These are phyloP conservation scores for Arthroderma uncinatum DNA, from an alignment of 2,329 filamentous ascomycete species.

Conservation along the genomic window DNA sequence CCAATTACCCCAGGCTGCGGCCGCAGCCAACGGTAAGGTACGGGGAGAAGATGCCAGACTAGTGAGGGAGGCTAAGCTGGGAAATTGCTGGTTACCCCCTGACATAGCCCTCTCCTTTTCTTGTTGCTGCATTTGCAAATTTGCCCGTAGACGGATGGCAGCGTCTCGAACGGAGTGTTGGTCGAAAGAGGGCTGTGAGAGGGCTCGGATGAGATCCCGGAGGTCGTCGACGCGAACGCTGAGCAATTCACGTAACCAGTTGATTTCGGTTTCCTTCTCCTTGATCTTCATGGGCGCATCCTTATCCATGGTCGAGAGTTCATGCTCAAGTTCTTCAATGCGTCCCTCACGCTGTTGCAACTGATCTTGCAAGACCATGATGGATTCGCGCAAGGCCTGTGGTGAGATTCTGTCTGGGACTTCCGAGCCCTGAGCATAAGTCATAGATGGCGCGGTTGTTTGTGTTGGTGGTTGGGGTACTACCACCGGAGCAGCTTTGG, in stretches of 20 bases:
- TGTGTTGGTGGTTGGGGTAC: conserved; percentile 30
- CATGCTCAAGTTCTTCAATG: conserved; percentile 75
- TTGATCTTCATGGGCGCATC: conserved; percentile 73
- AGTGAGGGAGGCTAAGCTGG: conserved; percentile 66
- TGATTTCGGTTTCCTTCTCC: conserved; percentile 87
- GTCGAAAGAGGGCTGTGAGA: conserved; percentile 66
- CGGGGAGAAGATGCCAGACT: conserved; percentile 68
- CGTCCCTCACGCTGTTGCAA: conserved; percentile 83
- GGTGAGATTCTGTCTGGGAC: conserved; percentile 81
- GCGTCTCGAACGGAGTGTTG: conserved; percentile 73
- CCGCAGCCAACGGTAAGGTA: conserved; percentile 66
- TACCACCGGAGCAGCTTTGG: conserved; percentile 26
- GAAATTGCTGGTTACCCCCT: conserved; percentile 51
- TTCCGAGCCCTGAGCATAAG: conserved; percentile 35
- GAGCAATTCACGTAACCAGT: conserved; percentile 86
- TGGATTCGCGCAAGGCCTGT: conserved; percentile 88
- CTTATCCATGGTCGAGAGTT: conserved; percentile 57
- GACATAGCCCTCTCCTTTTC: conserved; percentile 78
- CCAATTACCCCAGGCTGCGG: conserved; percentile 98
- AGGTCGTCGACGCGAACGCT: conserved; percentile 83
- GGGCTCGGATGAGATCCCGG: conserved; percentile 74
- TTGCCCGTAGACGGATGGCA: conserved; percentile 83
- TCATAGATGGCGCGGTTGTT: conserved; percentile 38
- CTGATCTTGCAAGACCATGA: conserved; percentile 92
- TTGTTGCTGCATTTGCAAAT: conserved; percentile 95